Conservation (phyloP, 2,329 filamentous ascomycete genomes). For the Colletotrichum falcatum region DNA sequence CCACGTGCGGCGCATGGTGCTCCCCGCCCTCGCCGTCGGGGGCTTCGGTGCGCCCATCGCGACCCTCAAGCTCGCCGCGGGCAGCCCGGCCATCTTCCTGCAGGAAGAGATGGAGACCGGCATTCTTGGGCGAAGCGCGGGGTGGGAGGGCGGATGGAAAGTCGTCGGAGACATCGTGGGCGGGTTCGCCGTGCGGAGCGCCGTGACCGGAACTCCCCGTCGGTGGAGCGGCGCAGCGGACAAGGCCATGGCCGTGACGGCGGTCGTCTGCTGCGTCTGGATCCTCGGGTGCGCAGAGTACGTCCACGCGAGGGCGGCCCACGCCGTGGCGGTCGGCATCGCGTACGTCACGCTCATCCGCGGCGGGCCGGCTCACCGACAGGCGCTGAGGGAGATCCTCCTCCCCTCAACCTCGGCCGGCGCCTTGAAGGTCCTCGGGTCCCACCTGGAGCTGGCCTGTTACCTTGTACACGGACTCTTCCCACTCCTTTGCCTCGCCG, state of each 20-base stretch:
- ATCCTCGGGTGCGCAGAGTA: conserved; percentile 48
- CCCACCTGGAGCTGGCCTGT: conserved; percentile 16
- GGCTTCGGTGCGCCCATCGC: conserved; percentile 49
- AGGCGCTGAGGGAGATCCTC: neutral
- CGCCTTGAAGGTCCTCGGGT: accelerated
- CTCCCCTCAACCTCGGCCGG: neutral
- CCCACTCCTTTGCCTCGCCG: conserved; percentile 13
- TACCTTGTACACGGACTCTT: conserved; percentile 8
- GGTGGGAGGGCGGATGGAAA: neutral
- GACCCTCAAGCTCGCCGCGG: conserved; percentile 51
- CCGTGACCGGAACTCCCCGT: conserved; percentile 9
- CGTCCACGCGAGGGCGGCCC: conserved; percentile 46
- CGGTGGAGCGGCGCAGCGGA: neutral
- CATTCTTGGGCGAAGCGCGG: neutral
- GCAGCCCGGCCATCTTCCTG: conserved; percentile 52
- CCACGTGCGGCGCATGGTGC: conserved; percentile 53
- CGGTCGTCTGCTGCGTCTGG: conserved; percentile 45
- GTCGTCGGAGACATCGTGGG: conserved; percentile 8
- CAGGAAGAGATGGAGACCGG: conserved; percentile 42
- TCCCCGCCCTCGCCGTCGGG: conserved; percentile 48
- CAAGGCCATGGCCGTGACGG: neutral
- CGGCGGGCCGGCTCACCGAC: conserved; percentile 2
- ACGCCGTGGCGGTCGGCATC: conserved; percentile 46
- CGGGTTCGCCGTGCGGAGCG: conserved; percentile 14
- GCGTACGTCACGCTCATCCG: conserved; percentile 44